A percentile compares a stretch with the other conserved stretches of the same genome.
Conservation (phyloP, 805 yeast species). For the Metschnikowia henanensis region DNA sequence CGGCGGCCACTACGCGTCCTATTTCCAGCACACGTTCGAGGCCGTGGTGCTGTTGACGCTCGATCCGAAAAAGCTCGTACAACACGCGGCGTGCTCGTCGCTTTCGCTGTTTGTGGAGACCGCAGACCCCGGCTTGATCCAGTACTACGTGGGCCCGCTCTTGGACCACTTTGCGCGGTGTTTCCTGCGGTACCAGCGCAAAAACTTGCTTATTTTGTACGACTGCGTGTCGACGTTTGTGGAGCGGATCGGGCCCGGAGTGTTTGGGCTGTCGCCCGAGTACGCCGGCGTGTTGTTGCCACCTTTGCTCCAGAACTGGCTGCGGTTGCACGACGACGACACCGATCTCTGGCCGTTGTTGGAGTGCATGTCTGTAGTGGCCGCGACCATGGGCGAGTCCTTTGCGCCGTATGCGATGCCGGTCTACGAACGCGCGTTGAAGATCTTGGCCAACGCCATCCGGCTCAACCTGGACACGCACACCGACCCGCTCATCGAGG, state of each 20-base stretch:
- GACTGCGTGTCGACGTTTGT: constrained; percentile 91
- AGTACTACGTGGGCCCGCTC: constrained; percentile 63
- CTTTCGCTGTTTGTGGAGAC: constrained; percentile 80
- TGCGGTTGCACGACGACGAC: constrained; percentile 69
- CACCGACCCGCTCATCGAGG: constrained; percentile 63
- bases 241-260: constrained; percentile 64
- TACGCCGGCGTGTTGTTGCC: constrained; percentile 69
- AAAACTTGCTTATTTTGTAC: constrained; percentile 77
- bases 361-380: constrained; percentile 91
- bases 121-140: constrained; percentile 61
- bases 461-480: constrained; percentile 63
- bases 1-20: constrained; percentile 62
- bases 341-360: constrained; percentile 86
- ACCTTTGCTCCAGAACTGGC: constrained; percentile 84
- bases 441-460: constrained; percentile 67
- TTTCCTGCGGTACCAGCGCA: constrained; percentile 75
- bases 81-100: constrained; percentile 90
- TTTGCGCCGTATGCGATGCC: constrained; percentile 90
- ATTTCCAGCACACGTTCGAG: constrained; percentile 75
- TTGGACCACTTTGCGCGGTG: constrained; percentile 71
- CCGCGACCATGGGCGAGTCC: constrained; percentile 78
- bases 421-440: constrained; percentile 75
- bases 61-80: constrained; percentile 90
- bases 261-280: constrained; percentile 52
- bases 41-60: constrained; percentile 73